These are phyloP conservation scores for Besnoitia besnoiti DNA, from an alignment of 169 alveolate genomes.

Conservation along the genomic window DNA sequence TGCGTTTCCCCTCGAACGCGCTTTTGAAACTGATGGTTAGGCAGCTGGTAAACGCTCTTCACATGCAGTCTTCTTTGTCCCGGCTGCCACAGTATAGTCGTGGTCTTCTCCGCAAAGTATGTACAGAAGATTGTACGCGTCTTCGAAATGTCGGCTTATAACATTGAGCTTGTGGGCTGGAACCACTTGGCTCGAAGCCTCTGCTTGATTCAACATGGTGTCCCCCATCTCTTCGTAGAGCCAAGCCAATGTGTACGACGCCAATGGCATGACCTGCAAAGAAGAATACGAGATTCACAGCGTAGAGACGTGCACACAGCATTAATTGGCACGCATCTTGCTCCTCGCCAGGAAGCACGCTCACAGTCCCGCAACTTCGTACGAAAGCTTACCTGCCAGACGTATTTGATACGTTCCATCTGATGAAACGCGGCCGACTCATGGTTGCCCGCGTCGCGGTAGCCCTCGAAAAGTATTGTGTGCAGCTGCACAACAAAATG, in stretches of 20 bases:
- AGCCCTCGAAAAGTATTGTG: constrained; percentile 76
- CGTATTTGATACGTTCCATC: constrained; percentile 61
- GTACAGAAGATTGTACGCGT: constrained; percentile 59
- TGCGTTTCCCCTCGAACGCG: too few species aligned
- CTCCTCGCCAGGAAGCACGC: neutral
- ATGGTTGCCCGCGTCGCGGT: constrained; percentile 67
- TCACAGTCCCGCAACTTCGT: neutral
- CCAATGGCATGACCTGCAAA: constrained; percentile 74
- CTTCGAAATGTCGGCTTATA: constrained; percentile 45
- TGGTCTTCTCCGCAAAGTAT: constrained; percentile 65
- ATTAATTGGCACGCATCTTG: neutral
- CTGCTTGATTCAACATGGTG: constrained; percentile 38
- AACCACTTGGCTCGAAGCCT: neutral
- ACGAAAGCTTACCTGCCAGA: constrained; percentile 36
- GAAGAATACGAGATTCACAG: constrained; percentile 8
- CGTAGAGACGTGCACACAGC: constrained; percentile 48
- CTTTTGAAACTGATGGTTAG: neutral
- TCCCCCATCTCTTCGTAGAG: constrained; percentile 78
- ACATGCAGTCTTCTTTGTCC: constrained; percentile 31
- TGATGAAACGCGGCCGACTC: constrained; percentile 67
- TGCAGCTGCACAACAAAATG: constrained; percentile 61
- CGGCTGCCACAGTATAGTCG: constrained; percentile 65
- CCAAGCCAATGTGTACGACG: constrained; percentile 79
- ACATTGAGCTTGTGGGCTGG: constrained; percentile 2
- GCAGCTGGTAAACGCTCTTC: constrained; percentile 32